Evolutionary conservation across 1,284 basidiomycete species (phyloP).

Genomic region (Tilletia caries): DNA sequence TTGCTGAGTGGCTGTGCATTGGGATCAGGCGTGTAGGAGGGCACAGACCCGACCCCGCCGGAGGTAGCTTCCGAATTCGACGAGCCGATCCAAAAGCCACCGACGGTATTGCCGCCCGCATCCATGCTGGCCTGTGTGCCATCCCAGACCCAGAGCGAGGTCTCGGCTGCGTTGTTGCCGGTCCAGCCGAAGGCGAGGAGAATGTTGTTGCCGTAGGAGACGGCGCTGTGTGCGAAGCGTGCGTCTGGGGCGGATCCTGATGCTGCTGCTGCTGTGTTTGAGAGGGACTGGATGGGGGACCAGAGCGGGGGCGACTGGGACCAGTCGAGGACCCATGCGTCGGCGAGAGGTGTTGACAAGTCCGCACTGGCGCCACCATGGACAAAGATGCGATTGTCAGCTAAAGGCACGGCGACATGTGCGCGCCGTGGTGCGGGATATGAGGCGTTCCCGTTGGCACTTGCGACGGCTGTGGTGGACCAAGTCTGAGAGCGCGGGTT

Average conservation of each 20-base stretch:
- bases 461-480: constrained; percentile 25
- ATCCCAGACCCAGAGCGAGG: constrained; percentile 34
- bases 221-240: constrained; percentile 40
- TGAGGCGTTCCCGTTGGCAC: not conserved
- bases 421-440: constrained; percentile 35
- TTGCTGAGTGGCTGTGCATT: constrained; percentile 11
- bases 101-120: constrained; percentile 15
- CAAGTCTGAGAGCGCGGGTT: constrained; percentile 25
- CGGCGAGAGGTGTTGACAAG: constrained; percentile 37
- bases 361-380: constrained; percentile 43
- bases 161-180: constrained; percentile 33
- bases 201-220: constrained; percentile 39
- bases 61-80: constrained; percentile 30
- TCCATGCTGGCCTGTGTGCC: constrained; percentile 9
- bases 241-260: too few relatives aligned
- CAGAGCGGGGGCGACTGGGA: constrained; percentile 36
- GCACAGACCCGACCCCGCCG: not conserved
- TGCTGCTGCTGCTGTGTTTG: constrained; percentile 2
- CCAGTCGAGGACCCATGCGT: constrained; percentile 48
- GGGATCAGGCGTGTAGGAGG: constrained; percentile 37
- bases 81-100: constrained; percentile 13
- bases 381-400: constrained; percentile 38
- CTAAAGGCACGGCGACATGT: constrained; percentile 44
- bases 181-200: constrained; percentile 40
- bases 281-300: constrained; percentile 22